Evolutionary conservation across 148 eudicot genomes (phyloP).

Genomic region (Amaranthus hypochondriacus): DNA sequence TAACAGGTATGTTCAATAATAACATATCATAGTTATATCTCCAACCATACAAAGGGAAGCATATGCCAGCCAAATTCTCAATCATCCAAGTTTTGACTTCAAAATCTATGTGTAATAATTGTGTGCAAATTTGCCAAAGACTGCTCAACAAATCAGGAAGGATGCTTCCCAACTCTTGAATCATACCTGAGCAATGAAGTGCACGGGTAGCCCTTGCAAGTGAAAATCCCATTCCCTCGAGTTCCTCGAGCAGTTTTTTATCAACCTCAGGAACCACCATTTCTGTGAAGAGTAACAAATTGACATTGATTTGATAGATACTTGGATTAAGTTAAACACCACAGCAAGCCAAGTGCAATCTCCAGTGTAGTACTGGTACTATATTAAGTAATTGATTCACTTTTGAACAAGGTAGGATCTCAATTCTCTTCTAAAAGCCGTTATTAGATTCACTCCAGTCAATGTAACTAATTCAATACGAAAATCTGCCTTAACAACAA

Average conservation of each 20-base stretch:
- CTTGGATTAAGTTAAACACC: neutral
- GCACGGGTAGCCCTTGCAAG: slow-evolving; percentile 72
- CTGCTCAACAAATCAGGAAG: neutral
- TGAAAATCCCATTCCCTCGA: slow-evolving; percentile 89
- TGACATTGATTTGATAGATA: neutral
- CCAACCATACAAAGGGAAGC: neutral
- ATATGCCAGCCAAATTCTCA: neutral
- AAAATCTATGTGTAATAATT: neutral
- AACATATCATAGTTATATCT: neutral
- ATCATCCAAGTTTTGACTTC: neutral
- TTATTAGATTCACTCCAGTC: too few relatives aligned
- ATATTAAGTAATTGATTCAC: too few relatives aligned
- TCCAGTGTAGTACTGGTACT: too few relatives aligned
- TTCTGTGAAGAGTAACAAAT: slow-evolving; percentile 36
- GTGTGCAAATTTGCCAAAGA: neutral
- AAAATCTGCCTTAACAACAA: too few relatives aligned
- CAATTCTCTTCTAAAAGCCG: too few relatives aligned
- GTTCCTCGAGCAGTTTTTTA: slow-evolving; percentile 63
- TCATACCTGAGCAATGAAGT: slow-evolving; percentile 80
- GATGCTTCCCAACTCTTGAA: neutral
- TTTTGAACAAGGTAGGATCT: too few relatives aligned
- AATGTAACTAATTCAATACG: too few relatives aligned
- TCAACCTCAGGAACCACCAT: slow-evolving; percentile 96
- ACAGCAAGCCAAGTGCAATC: neutral
- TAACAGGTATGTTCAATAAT: neutral